phyloP scores from a whole-genome alignment of 192 early-diverging fungal species.

The Coemansia umbellata region DNA sequence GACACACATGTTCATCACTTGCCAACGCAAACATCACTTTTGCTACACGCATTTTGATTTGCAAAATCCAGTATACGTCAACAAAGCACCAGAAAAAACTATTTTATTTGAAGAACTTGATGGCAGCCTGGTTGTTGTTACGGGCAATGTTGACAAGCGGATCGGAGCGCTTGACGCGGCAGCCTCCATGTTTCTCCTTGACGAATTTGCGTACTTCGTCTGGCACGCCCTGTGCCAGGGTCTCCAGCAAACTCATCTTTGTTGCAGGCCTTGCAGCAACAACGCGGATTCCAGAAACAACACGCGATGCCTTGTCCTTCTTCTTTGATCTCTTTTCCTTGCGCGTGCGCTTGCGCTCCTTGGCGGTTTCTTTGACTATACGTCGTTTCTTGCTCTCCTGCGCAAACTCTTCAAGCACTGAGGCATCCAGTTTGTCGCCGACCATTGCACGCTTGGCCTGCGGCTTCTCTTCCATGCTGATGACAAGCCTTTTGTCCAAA shows the following conservation, averaged over 20 bases:
- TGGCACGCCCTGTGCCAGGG: slow-evolving; percentile 32
- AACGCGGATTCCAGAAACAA: slow-evolving; percentile 45
- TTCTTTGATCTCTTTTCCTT: slow-evolving; percentile 4
- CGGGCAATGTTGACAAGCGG: slow-evolving; percentile 41
- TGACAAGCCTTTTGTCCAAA: background rate
- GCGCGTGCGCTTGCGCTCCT: slow-evolving; percentile 2
- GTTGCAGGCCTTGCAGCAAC: slow-evolving; percentile 25
- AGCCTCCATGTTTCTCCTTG: slow-evolving; percentile 23
- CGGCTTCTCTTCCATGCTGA: background rate
- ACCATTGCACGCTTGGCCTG: background rate
- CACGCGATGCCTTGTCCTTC: slow-evolving; percentile 23
- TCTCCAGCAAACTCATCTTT: slow-evolving; percentile 21
- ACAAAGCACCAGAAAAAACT: background rate
- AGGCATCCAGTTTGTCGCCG: slow-evolving; percentile 25
- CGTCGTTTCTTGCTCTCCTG: slow-evolving; percentile 10
- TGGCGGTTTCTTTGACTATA: background rate
- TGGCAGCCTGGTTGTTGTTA: slow-evolving; percentile 23
- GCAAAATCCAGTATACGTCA: too few species aligned
- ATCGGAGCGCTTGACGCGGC: slow-evolving; percentile 29
- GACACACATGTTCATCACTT: too few species aligned
- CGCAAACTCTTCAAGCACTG: slow-evolving; percentile 39
- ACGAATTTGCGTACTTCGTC: slow-evolving; percentile 13
- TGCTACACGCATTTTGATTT: too few species aligned
- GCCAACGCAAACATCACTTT: too few species aligned
- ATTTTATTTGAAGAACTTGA: slow-evolving; percentile 32